Percentiles rank a stretch among this genome's conserved stretches.
These are phyloP conservation scores for Ilex aquifolium DNA, from an alignment of 257 asterid species.

Conservation along the genomic window DNA sequence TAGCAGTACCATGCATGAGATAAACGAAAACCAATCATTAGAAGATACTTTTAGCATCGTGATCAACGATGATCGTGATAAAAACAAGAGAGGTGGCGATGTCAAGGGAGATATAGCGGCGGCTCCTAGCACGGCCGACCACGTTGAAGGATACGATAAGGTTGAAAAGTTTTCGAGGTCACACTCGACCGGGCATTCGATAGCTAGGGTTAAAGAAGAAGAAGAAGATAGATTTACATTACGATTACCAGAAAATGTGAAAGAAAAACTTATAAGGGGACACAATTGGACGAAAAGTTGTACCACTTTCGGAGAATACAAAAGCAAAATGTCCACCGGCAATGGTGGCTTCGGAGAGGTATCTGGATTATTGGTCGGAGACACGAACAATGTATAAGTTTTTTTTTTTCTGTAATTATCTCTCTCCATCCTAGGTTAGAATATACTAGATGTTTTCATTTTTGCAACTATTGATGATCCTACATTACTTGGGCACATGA, in stretches of 20 bases:
- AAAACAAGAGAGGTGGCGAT: not conserved
- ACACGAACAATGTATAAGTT: not conserved
- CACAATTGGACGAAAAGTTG: conserved; percentile 2
- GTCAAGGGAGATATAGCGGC: not conserved
- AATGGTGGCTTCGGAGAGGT: not conserved
- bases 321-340: not conserved
- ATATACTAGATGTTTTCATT: too few relatives aligned
- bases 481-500: too few relatives aligned
- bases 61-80: not conserved
- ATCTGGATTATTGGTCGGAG: not conserved
- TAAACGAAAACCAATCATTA: not conserved
- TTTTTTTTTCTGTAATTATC: not conserved
- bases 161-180: not conserved
- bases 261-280: not conserved
- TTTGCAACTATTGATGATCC: too few relatives aligned
- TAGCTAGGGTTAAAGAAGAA: not conserved
- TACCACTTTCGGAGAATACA: conserved; percentile 1
- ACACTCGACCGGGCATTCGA: conserved; percentile 1
- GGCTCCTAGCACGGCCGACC: not conserved
- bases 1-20: not conserved
- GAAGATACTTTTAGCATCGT: not conserved
- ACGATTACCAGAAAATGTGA: conserved; percentile 1
- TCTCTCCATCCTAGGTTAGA: too few relatives aligned
- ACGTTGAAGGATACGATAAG: not conserved
- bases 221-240: not conserved